A percentile compares a stretch with the other conserved stretches of the same genome.
Evolutionary conservation across 495 filamentous ascomycete genomes (phyloP).

Genomic region (Echria macrotheca): DNA sequence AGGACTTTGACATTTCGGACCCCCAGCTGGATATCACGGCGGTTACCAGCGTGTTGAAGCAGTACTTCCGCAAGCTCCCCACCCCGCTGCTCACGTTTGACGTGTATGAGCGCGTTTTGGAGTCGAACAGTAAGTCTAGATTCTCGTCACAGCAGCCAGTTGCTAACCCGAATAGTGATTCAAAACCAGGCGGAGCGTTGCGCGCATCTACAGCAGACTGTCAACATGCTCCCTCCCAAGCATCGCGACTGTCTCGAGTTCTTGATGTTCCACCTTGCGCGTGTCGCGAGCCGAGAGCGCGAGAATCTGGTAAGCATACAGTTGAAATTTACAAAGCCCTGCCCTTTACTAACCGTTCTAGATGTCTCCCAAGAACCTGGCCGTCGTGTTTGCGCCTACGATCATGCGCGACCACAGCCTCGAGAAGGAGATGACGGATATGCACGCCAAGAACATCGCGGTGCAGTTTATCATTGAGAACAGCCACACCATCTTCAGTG

Average conservation of each 20-base stretch:
- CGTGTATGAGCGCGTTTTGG: conserved; percentile 83
- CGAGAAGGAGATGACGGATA: conserved; percentile 92
- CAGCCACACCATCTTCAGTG: conserved; percentile 68
- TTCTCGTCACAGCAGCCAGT: not conserved
- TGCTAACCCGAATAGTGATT: conserved; percentile 33
- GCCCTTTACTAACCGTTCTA: conserved; percentile 10
- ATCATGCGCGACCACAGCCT: conserved; percentile 87
- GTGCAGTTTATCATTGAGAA: conserved; percentile 89
- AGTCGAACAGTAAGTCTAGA: conserved; percentile 54
- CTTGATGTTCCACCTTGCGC: conserved; percentile 85
- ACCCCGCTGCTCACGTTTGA: conserved; percentile 88
- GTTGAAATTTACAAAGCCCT: not conserved
- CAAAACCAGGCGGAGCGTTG: conserved; percentile 56
- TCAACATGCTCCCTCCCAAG: conserved; percentile 70
- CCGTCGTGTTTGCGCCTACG: conserved; percentile 96
- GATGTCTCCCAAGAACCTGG: conserved; percentile 93
- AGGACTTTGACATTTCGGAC: conserved; percentile 87
- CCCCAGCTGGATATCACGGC: conserved; percentile 92
- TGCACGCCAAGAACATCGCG: conserved; percentile 82
- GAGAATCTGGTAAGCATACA: conserved; percentile 62
- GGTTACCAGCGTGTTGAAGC: conserved; percentile 92
- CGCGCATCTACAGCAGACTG: conserved; percentile 58
- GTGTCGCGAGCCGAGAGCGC: conserved; percentile 73
- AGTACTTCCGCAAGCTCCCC: conserved; percentile 94
- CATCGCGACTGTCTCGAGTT: conserved; percentile 90